These are phyloP conservation scores for Trichosanthes cucumerina DNA, from an alignment of 306 rosid species.

Conservation along the genomic window DNA sequence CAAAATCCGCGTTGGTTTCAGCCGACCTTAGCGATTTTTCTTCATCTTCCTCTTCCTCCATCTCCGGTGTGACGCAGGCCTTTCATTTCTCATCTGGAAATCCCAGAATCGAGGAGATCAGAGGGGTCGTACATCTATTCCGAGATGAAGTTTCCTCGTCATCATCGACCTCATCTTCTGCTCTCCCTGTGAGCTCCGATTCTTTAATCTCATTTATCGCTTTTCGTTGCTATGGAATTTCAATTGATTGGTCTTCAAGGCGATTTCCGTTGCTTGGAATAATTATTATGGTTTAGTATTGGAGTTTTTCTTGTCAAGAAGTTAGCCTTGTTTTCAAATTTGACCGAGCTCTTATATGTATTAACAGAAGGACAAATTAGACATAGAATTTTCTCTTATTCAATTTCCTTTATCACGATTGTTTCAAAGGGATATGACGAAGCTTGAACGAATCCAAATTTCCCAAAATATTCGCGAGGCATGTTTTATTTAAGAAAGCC, in stretches of 20 bases:
- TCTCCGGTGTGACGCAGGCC: constrained; percentile 39
- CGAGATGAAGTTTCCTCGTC: constrained; percentile 34
- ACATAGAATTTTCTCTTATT: neutral
- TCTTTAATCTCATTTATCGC: neutral
- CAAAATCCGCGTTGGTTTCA: constrained; percentile 11
- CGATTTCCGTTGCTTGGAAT: neutral
- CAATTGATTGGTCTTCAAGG: neutral
- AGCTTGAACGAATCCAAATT: neutral
- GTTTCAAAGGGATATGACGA: neutral
- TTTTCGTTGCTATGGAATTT: neutral
- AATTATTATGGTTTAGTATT: neutral
- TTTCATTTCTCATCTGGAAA: constrained; percentile 92
- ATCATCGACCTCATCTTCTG: constrained; percentile 15
- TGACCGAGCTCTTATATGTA: neutral
- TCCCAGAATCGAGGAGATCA: constrained; percentile 93
- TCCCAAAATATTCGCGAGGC: neutral
- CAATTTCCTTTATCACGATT: neutral
- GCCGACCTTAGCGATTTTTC: constrained; percentile 27
- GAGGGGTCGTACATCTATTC: constrained; percentile 82
- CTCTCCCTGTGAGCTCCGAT: constrained; percentile 47
- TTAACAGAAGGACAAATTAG: neutral
- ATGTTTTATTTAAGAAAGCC: neutral
- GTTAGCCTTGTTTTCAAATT: neutral
- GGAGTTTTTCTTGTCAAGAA: neutral
- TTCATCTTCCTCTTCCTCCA: constrained; percentile 34